Evolutionary conservation across 2,329 filamentous ascomycete genomes (phyloP), one percentile per base, ranked within the genome.

Genomic region (Curvularia hawaiiensis): DNA sequence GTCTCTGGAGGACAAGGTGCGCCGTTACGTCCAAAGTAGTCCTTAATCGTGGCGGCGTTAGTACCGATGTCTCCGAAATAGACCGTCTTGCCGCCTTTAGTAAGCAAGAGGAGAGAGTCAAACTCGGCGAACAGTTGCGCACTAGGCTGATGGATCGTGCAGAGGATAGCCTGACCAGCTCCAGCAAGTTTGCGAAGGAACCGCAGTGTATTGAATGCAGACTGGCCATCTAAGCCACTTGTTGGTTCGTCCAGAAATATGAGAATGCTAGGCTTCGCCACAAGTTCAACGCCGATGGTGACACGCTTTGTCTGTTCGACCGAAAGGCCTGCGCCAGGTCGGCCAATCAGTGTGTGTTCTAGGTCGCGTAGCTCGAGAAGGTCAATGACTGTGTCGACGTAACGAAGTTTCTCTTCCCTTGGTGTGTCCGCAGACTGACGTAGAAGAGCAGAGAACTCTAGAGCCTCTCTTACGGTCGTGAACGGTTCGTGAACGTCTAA

Each of bases 101-200:
- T 86, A 9, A 94, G 80, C 77, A 94, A 89, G 22, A 93, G 82
- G 4, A 94, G 83, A 48, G 88, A 84, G 67, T 94, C 90, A 71
- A 94, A 97, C 54, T 90, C 87, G 73, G 96, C 89, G 80, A 97
- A 96, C 31, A 97, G 83, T 82, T 93, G 90, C 28, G 92, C 91
- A 4, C 91, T 96, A 14, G 93, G 93, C 76, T 97, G 93, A 75
- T 97, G 92, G 60, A 97, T 97, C 0, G 92, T 97, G 78, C 91
- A 96, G 11, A 97, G 86, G 73, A 97, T 90, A 46, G 93, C 92
- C 50, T 69, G 65, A 14, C 93, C 93, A 60, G 85, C 88, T 72
- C 92, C 88, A 60, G 91, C 90, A 18, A 97, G 83, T 77, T 94
- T 96, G 75, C 92, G 88, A 35, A 97, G 84, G 9, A 97, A 84